phyloP scores from a whole-genome alignment of 495 filamentous ascomycete genomes.

The Chaetomium tenue region DNA sequence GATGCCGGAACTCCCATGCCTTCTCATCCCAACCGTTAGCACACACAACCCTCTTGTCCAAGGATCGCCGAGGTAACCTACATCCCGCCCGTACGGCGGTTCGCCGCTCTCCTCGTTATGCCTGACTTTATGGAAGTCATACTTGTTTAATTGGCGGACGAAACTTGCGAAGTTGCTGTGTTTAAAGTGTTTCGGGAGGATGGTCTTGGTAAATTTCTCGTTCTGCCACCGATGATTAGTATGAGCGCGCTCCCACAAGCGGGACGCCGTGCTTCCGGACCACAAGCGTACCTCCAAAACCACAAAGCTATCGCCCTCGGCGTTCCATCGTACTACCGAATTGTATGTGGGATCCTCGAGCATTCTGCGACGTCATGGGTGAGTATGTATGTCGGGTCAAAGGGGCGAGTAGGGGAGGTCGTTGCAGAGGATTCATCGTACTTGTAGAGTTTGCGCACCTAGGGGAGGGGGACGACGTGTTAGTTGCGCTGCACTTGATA shows the following conservation, averaged over 20 bases:
- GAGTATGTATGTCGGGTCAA: conserved; percentile 17
- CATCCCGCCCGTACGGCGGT: conserved; percentile 86
- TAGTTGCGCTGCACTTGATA: conserved; percentile 16
- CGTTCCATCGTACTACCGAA: conserved; percentile 91
- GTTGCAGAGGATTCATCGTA: conserved; percentile 38
- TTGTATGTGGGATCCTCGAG: conserved; percentile 92
- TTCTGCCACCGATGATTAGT: conserved; percentile 56
- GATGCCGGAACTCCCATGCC: conserved; percentile 99
- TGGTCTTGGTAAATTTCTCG: conserved; percentile 96
- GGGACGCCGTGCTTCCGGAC: neutral
- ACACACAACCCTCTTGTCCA: conserved; percentile 7
- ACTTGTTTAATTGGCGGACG: conserved; percentile 97
- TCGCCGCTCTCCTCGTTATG: conserved; percentile 93
- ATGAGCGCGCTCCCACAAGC: neutral
- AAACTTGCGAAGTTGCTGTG: conserved; percentile 99
- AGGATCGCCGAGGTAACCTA: conserved; percentile 47
- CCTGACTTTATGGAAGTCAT: conserved; percentile 98
- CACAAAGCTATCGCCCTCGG: conserved; percentile 93
- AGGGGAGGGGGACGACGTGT: conserved; percentile 11
- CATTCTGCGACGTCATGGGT: conserved; percentile 65
- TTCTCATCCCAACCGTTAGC: conserved; percentile 39
- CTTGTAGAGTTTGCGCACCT: conserved; percentile 99
- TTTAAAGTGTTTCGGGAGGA: conserved; percentile 98
- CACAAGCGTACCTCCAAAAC: conserved; percentile 77
- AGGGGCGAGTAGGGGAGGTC: neutral